Conservation (phyloP, 148 eudicot species). For the Bassia scoparia region DNA sequence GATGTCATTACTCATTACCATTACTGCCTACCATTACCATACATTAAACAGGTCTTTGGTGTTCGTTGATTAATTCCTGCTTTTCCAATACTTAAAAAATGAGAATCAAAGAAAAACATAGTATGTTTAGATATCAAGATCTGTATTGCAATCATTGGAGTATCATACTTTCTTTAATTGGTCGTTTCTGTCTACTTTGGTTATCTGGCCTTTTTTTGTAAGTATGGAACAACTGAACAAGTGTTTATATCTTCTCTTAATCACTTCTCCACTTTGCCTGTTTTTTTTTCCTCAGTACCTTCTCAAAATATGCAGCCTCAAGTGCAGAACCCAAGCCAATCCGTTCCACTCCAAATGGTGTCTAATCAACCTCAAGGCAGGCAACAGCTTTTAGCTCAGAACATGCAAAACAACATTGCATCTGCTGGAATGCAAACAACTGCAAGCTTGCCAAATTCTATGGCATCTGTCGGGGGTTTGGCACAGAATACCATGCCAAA, state of each 20-base stretch:
- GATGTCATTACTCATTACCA: too few species aligned
- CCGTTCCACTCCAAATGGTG: conserved; percentile 57
- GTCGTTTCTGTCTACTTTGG: background rate
- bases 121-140: background rate
- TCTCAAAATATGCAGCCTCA: conserved; percentile 67
- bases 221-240: background rate
- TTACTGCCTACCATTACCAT: too few species aligned
- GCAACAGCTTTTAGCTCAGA: conserved; percentile 63
- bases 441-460: conserved; percentile 51
- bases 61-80: too few species aligned
- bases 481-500: conserved; percentile 57
- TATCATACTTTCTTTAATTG: background rate
- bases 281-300: conserved; percentile 24
- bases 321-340: conserved; percentile 60
- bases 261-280: conserved; percentile 17
- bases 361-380: conserved; percentile 59
- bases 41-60: too few species aligned
- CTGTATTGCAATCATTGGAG: background rate
- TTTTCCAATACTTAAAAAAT: too few species aligned
- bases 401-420: conserved; percentile 52
- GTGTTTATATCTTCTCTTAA: background rate
- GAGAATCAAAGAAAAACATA: background rate
- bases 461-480: conserved; percentile 54
- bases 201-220: background rate
- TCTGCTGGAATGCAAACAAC: conserved; percentile 57